These are phyloP conservation scores for Puccinia triticina DNA, from an alignment of 1,284 basidiomycete genomes.

Conservation along the genomic window DNA sequence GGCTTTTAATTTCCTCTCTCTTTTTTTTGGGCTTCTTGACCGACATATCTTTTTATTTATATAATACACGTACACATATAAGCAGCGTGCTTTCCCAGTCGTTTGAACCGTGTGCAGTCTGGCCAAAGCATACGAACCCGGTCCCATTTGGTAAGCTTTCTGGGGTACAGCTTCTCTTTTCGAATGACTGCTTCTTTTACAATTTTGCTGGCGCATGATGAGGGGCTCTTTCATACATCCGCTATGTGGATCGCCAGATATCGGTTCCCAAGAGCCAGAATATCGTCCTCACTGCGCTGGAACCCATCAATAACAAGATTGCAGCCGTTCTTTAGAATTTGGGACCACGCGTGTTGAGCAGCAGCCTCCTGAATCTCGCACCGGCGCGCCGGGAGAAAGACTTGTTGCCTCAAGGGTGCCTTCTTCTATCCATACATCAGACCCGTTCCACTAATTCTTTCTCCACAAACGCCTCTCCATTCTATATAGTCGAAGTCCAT, in stretches of 20 bases:
- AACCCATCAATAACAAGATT: slow-evolving; percentile 24
- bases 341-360: slow-evolving; percentile 19
- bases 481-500: slow-evolving; percentile 13
- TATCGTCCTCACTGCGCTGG: slow-evolving; percentile 12
- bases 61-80: slow-evolving; percentile 3
- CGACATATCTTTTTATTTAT: slow-evolving; percentile 1
- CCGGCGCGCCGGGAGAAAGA: neutral
- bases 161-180: neutral
- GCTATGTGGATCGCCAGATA: neutral
- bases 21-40: neutral
- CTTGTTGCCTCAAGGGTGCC: neutral
- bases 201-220: neutral
- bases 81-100: slow-evolving; percentile 13
- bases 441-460: neutral
- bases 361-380: slow-evolving; percentile 15
- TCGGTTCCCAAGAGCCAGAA: slow-evolving; percentile 32
- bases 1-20: neutral
- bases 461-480: slow-evolving; percentile 26
- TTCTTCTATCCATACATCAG: neutral
- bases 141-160: slow-evolving; percentile 24
- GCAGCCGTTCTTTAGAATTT: slow-evolving; percentile 17
- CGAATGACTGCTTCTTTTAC: neutral
- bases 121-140: neutral
- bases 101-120: slow-evolving; percentile 5
- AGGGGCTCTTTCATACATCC: slow-evolving; percentile 16